Percentiles rank a stretch among this genome's conserved stretches.
Evolutionary conservation across 345 rosid genomes (phyloP).

Genomic region (Syzygium oleosum): DNA sequence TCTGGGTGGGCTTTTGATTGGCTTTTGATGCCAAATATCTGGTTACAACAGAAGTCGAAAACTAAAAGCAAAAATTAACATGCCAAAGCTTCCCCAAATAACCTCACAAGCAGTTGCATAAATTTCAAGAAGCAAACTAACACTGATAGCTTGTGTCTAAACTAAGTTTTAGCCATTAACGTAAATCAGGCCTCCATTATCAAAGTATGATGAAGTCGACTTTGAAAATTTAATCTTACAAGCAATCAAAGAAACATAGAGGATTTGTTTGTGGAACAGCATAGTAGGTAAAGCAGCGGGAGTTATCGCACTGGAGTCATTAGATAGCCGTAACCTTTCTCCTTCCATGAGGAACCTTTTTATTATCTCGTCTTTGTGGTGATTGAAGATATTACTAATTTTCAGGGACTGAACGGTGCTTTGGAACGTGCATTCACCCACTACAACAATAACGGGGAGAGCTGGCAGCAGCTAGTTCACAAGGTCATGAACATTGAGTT

Average conservation of each 20-base stretch:
- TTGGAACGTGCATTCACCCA: constrained; percentile 65
- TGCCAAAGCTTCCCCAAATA: neutral
- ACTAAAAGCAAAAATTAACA: neutral
- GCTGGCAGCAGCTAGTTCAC: constrained; percentile 58
- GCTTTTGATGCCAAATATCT: neutral
- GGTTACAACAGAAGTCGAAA: neutral
- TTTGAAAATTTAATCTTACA: neutral
- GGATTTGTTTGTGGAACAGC: neutral
- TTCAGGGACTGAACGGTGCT: constrained; percentile 56
- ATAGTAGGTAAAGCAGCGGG: neutral
- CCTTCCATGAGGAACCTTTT: neutral
- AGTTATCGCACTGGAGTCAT: neutral
- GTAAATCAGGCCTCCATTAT: neutral
- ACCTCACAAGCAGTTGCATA: neutral
- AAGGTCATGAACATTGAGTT: constrained; percentile 81
- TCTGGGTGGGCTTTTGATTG: neutral
- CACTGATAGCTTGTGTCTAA: neutral
- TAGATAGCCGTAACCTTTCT: neutral
- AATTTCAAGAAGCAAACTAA: neutral
- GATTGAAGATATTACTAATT: neutral
- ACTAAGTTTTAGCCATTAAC: neutral
- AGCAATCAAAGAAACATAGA: neutral
- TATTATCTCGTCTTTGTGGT: neutral
- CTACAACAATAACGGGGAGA: constrained; percentile 35
- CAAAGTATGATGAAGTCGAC: neutral